A percentile compares a stretch with the other conserved stretches of the same genome.
These are phyloP conservation scores for Chiua virens DNA, from an alignment of 768 basidiomycete species.

Conservation along the genomic window DNA sequence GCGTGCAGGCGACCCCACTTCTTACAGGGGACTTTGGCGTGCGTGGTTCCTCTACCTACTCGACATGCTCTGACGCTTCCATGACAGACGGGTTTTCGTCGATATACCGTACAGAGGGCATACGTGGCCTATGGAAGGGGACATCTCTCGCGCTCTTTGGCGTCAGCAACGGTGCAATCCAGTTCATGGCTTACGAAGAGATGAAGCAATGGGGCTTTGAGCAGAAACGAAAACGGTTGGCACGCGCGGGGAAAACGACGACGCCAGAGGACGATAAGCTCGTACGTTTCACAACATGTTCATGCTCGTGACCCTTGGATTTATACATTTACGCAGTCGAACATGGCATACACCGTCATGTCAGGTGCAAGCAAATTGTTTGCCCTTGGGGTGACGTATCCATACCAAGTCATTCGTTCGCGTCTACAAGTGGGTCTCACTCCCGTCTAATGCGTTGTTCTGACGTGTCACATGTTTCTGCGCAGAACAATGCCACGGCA, in stretches of 20 bases:
- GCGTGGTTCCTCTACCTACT: slow-evolving; percentile 5
- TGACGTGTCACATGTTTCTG: not conserved
- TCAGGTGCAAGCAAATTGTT: slow-evolving; percentile 87
- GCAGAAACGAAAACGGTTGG: slow-evolving; percentile 64
- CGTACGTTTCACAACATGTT: slow-evolving; percentile 45
- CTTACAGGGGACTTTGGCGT: slow-evolving; percentile 84
- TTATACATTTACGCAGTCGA: slow-evolving; percentile 56
- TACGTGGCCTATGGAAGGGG: slow-evolving; percentile 81
- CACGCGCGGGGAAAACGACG: slow-evolving; percentile 62
- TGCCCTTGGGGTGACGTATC: slow-evolving; percentile 86
- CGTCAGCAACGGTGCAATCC: slow-evolving; percentile 91
- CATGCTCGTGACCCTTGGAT: not conserved
- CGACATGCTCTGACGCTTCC: not conserved
- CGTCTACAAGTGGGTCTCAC: slow-evolving; percentile 72
- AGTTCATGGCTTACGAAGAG: slow-evolving; percentile 96
- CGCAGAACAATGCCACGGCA: slow-evolving; percentile 63
- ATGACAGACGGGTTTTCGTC: slow-evolving; percentile 65
- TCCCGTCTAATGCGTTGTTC: not conserved
- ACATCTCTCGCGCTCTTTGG: slow-evolving; percentile 88
- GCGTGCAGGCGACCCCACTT: slow-evolving; percentile 55
- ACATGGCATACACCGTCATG: slow-evolving; percentile 87
- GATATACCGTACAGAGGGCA: slow-evolving; percentile 73
- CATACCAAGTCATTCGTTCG: slow-evolving; percentile 95
- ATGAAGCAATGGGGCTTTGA: slow-evolving; percentile 91
- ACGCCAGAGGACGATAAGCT: slow-evolving; percentile 79